phyloP scores from a whole-genome alignment of 2,329 filamentous ascomycete genomes.

The Thielaviopsis ethacetica region DNA sequence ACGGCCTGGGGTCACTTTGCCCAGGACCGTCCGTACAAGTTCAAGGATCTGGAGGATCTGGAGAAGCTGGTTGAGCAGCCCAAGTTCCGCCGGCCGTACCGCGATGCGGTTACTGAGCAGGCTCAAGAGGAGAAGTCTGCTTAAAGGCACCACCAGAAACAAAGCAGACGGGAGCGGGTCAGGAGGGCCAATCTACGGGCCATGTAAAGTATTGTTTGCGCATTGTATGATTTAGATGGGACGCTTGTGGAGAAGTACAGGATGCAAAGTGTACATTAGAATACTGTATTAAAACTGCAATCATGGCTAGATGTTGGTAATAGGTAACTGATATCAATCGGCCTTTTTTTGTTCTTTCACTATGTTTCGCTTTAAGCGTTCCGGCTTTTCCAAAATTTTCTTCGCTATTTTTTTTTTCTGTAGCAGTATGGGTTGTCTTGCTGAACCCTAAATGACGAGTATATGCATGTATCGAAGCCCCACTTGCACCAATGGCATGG shows the following conservation, averaged over 20 bases:
- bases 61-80: slow-evolving; percentile 10
- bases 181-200: too few relatives aligned
- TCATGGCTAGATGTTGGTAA: too few relatives aligned
- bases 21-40: slow-evolving; percentile 11
- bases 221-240: background rate
- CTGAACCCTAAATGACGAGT: background rate
- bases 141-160: too few relatives aligned
- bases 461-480: background rate
- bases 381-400: background rate
- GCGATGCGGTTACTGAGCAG: background rate
- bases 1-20: slow-evolving; percentile 11
- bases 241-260: background rate
- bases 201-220: too few relatives aligned
- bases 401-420: background rate
- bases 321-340: too few relatives aligned
- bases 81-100: slow-evolving; percentile 11
- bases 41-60: slow-evolving; percentile 8
- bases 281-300: background rate
- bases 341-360: background rate
- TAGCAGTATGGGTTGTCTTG: background rate
- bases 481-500: slow-evolving; percentile 2
- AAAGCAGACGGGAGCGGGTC: too few relatives aligned
- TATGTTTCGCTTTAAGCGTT: background rate
- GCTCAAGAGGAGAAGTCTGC: background rate
- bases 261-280: background rate